phyloP scores from a whole-genome alignment of 2,329 filamentous ascomycete genomes.

The Alternaria gaisen region DNA sequence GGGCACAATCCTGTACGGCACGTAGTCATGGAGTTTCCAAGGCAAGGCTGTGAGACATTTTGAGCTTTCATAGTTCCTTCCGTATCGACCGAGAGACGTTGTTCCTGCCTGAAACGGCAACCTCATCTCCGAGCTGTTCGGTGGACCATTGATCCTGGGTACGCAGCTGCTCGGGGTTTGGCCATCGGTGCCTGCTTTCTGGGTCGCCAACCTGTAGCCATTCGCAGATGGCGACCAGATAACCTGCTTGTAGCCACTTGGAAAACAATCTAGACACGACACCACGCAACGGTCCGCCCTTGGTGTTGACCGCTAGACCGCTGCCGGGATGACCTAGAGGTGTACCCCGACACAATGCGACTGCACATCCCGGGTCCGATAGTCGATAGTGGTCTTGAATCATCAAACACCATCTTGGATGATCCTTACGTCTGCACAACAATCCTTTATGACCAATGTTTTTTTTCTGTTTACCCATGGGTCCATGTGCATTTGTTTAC shows the following conservation, averaged over 20 bases:
- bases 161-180: not conserved
- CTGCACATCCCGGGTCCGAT: not conserved
- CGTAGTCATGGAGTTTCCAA: not conserved
- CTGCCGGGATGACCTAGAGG: not conserved
- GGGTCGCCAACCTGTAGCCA: not conserved
- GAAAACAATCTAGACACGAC: conserved; percentile 1
- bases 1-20: not conserved
- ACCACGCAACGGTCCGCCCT: conserved; percentile 4
- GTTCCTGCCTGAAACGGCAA: conserved; percentile 3
- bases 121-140: conserved; percentile 7
- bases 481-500: not conserved
- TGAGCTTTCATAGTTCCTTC: not conserved
- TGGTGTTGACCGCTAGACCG: not conserved
- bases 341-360: not conserved
- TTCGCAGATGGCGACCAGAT: not conserved
- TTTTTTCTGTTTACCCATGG: not conserved
- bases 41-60: not conserved
- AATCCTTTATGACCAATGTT: not conserved
- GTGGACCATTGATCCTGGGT: not conserved
- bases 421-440: conserved; percentile 3
- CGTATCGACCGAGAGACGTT: not conserved
- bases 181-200: not conserved
- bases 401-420: conserved; percentile 2
- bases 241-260: not conserved
- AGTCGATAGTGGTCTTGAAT: not conserved